These are phyloP conservation scores for Proliferodiscus dingleyae DNA, from an alignment of 2,329 filamentous ascomycete species.

Conservation along the genomic window DNA sequence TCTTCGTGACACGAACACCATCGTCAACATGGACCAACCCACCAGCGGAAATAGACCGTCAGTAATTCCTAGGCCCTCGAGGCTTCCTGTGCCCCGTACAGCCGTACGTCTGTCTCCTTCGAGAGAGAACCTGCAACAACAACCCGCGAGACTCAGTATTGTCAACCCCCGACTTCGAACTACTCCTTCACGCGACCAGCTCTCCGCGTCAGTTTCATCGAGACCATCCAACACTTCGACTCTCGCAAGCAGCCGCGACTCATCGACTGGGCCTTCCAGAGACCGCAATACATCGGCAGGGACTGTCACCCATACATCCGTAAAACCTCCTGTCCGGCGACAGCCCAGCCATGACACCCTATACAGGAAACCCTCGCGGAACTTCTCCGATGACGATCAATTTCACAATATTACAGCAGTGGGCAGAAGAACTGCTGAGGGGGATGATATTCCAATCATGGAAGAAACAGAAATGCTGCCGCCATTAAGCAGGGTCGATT, in stretches of 20 bases:
- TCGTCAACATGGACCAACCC: conserved; percentile 26
- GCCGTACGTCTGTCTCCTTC: conserved; percentile 42
- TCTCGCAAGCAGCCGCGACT: too few species aligned
- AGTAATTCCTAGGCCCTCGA: conserved; percentile 46
- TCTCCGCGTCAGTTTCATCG: conserved; percentile 10
- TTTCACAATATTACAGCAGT: conserved; percentile 4
- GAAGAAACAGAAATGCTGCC: conserved; percentile 11
- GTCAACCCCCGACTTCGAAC: conserved; percentile 26
- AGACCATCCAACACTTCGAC: conserved; percentile 18
- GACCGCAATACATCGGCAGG: conserved; percentile 11
- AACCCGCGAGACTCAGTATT: conserved; percentile 16
- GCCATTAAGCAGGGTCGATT: neutral
- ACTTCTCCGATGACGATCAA: conserved; percentile 9
- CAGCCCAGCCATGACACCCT: conserved; percentile 20
- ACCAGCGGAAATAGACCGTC: conserved; percentile 21
- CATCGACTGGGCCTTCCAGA: too few species aligned
- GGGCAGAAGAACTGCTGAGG: conserved; percentile 8
- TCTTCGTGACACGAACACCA: neutral
- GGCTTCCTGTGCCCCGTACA: conserved; percentile 45
- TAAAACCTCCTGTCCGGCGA: conserved; percentile 6
- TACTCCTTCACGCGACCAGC: conserved; percentile 21
- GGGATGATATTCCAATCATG: conserved; percentile 10
- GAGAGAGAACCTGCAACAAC: conserved; percentile 41
- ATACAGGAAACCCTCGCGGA: conserved; percentile 19
- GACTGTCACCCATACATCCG: conserved; percentile 12